A percentile compares a stretch with the other conserved stretches of the same genome.
Evolutionary conservation across 495 filamentous ascomycete genomes (phyloP).

Genomic region (Penicillium bialowiezense): DNA sequence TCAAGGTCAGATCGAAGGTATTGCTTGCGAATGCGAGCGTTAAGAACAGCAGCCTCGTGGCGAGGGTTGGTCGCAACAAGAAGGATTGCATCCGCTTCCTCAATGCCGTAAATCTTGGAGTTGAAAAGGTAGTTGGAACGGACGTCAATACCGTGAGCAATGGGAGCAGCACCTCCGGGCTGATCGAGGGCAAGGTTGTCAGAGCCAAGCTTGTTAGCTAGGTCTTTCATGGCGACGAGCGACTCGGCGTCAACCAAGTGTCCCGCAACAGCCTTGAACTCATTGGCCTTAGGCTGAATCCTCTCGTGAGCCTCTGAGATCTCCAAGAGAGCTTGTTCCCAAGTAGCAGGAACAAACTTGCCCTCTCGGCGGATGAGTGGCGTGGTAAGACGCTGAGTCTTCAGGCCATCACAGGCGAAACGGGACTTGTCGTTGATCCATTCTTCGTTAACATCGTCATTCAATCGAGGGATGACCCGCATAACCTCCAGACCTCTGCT

Average conservation of each 20-base stretch:
- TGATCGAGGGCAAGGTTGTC: slow-evolving; percentile 95
- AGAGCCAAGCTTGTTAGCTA: slow-evolving; percentile 91
- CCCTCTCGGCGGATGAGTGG: slow-evolving; percentile 84
- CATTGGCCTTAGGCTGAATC: slow-evolving; percentile 75
- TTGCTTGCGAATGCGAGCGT: slow-evolving; percentile 95
- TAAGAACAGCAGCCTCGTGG: slow-evolving; percentile 89
- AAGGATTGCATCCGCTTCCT: slow-evolving; percentile 89
- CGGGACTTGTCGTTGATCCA: slow-evolving; percentile 99
- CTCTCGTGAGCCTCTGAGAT: slow-evolving; percentile 73
- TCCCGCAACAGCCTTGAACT: slow-evolving; percentile 94
- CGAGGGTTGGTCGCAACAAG: slow-evolving; percentile 92
- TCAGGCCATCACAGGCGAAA: slow-evolving; percentile 96
- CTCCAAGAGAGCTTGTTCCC: slow-evolving; percentile 90
- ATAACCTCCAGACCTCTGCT: slow-evolving; percentile 93
- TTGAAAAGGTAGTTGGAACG: slow-evolving; percentile 96
- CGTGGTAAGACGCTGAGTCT: slow-evolving; percentile 89
- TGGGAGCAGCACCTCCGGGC: slow-evolving; percentile 73
- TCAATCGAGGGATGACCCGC: slow-evolving; percentile 86
- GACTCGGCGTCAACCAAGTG: slow-evolving; percentile 88
- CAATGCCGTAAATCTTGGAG: slow-evolving; percentile 86
- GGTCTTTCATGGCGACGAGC: slow-evolving; percentile 92
- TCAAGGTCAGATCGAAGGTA: slow-evolving; percentile 94
- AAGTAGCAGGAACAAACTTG: slow-evolving; percentile 84
- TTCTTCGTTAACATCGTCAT: slow-evolving; percentile 98
- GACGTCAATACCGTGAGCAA: slow-evolving; percentile 90